Evolutionary conservation across 768 basidiomycete species (phyloP).

Genomic region (Mycena chlorophos): DNA sequence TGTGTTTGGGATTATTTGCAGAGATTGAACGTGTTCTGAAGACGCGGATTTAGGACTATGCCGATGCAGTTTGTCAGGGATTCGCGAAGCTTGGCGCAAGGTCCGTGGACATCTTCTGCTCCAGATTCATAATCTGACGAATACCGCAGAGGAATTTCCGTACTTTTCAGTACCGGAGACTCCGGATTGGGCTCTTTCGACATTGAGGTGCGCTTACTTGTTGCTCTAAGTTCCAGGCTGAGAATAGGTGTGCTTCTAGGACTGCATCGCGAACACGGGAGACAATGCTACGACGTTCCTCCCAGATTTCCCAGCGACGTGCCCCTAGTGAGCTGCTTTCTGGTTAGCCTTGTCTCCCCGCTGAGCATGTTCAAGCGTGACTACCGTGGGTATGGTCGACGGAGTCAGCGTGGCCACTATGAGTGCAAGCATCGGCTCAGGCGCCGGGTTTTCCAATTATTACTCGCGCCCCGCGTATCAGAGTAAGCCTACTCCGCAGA

Average conservation of each 20-base stretch:
- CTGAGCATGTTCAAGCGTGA: slow-evolving; percentile 11
- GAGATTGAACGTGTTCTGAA: too few relatives aligned
- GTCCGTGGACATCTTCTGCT: background rate
- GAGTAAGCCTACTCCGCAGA: slow-evolving; percentile 20
- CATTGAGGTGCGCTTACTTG: slow-evolving; percentile 35
- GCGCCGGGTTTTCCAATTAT: slow-evolving; percentile 45
- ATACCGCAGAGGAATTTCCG: slow-evolving; percentile 30
- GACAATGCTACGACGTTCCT: slow-evolving; percentile 31
- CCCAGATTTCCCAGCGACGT: slow-evolving; percentile 27
- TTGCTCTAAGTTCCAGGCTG: too few relatives aligned
- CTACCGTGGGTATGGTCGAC: slow-evolving; percentile 9
- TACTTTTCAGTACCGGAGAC: slow-evolving; percentile 45
- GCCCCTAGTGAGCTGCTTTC: slow-evolving; percentile 23
- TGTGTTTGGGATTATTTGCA: background rate
- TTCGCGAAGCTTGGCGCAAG: slow-evolving; percentile 48
- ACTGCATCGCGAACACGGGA: slow-evolving; percentile 25
- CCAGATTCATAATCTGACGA: background rate
- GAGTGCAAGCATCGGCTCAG: slow-evolving; percentile 21
- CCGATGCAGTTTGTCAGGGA: slow-evolving; percentile 37
- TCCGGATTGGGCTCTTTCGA: slow-evolving; percentile 37
- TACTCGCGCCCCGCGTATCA: slow-evolving; percentile 40
- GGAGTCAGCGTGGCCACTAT: background rate
- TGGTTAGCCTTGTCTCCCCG: slow-evolving; percentile 5
- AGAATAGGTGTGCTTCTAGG: slow-evolving; percentile 34
- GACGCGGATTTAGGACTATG: too few relatives aligned